Base-by-base conservation (phyloP, 371 early-diverging fungal genomes). In the Dichotomocladium elegans region DNA sequence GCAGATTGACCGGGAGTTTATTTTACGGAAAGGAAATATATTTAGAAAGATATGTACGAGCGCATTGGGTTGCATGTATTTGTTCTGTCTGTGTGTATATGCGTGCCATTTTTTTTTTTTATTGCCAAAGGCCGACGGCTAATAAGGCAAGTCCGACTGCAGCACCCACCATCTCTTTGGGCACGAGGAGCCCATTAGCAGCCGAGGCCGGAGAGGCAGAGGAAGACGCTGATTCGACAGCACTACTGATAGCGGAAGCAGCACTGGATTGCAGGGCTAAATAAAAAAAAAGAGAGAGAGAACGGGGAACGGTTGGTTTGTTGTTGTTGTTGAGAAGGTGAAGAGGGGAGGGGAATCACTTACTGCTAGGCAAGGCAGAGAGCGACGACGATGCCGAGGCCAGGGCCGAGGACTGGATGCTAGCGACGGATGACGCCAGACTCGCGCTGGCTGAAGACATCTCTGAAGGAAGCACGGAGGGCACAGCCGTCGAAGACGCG, bases 341-440 rank as follows among this genome's bases (percentile, higher is more conserved):
- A 48, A 24, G 26, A n/a, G n/a, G n/a, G n/a, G n/a, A n/a, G n/a
- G 7, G 11, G 14, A 29, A 40, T 25, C 15, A 30, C 45, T 57
- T 45, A 44, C 51, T 26, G 29, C 46, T 49, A 10, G 58, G 42
- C n/a, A 29, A 10, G 26, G 28, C 24, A 11, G 29, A 35, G 1
- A 47, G 15, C 17, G 57, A 34, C 8, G 58, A 49, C 4, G 41
- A 37, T 24, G 54, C 40, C 30, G 50, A 50, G 6, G 42, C 49
- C 3, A 50, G 48, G 12, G 37, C 44, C 12, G 47, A 45, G n/a
- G 47, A 26, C 28, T 22, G 19, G 10, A 44, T 33, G 34, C 43
- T 43, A 17, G 28, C 29, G 3, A 29, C 46, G 17, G 44, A 27
- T 15, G 54, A 53, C 12, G 47, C 41, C 11, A 41, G 30, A 10